Evolutionary conservation across 768 basidiomycete genomes (phyloP).

Genomic region (Rhodocollybia butyracea): DNA sequence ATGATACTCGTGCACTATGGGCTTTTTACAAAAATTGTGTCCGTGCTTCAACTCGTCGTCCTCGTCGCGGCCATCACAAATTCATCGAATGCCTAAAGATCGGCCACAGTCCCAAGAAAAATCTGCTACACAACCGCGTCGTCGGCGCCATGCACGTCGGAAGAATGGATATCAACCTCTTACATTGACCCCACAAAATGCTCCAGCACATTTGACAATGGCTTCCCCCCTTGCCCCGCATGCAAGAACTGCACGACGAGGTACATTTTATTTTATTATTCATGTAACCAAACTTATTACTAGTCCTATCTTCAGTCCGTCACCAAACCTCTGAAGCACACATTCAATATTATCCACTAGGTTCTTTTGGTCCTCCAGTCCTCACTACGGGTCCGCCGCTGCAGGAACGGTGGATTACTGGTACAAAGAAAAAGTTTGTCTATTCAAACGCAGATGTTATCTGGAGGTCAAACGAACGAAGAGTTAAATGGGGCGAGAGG

Average conservation of each 20-base stretch:
- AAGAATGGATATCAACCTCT: not conserved
- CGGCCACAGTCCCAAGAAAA: not conserved
- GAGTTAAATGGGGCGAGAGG: not conserved
- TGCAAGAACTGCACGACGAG: not conserved
- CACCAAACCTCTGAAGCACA: not conserved
- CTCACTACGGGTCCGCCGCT: not conserved
- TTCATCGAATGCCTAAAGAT: not conserved
- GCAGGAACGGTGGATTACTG: not conserved
- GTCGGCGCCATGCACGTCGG: not conserved
- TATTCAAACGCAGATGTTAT: slow-evolving; percentile 3
- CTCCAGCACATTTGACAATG: not conserved
- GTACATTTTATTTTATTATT: not conserved
- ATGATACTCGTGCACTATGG: not conserved
- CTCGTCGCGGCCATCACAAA: not conserved
- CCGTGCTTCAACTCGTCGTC: not conserved
- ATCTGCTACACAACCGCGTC: not conserved
- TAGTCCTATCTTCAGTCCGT: not conserved
- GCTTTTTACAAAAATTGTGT: not conserved
- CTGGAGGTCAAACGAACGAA: not conserved
- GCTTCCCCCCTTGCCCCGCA: not conserved
- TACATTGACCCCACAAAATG: not conserved
- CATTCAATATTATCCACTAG: not conserved
- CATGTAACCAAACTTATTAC: not conserved
- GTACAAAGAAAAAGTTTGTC: not conserved
- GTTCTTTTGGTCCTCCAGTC: not conserved